phyloP scores from a whole-genome alignment of 768 basidiomycete genomes.

The Mycena vitilis region DNA sequence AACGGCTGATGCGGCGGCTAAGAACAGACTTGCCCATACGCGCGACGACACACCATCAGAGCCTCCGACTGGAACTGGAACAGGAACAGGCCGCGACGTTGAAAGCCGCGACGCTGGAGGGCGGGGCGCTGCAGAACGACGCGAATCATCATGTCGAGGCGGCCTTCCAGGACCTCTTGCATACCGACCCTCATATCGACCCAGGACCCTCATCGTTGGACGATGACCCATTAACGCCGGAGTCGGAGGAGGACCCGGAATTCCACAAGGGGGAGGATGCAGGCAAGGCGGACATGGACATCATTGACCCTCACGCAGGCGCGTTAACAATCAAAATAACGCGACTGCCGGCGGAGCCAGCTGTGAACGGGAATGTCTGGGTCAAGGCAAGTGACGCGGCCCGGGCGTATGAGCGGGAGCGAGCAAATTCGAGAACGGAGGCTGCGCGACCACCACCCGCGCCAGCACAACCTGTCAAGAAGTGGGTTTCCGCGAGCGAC shows the following conservation, averaged over 20 bases:
- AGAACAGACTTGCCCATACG: slow-evolving; percentile 18
- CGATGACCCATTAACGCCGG: slow-evolving; percentile 17
- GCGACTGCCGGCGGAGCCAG: slow-evolving; percentile 21
- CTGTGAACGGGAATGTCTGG: slow-evolving; percentile 27
- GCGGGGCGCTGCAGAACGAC: slow-evolving; percentile 9
- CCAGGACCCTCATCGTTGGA: slow-evolving; percentile 5
- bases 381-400: slow-evolving; percentile 32
- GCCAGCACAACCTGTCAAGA: slow-evolving; percentile 21
- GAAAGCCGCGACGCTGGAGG: slow-evolving; percentile 17
- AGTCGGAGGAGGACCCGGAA: slow-evolving; percentile 1
- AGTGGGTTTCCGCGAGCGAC: slow-evolving; percentile 36
- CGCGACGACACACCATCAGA: slow-evolving; percentile 15
- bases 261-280: slow-evolving; percentile 1
- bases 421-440: slow-evolving; percentile 22
- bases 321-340: slow-evolving; percentile 32
- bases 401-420: slow-evolving; percentile 24
- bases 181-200: slow-evolving; percentile 7
- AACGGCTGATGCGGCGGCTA: slow-evolving; percentile 22
- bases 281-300: not conserved
- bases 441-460: not conserved
- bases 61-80: slow-evolving; percentile 32
- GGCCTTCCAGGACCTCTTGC: slow-evolving; percentile 30
- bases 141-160: slow-evolving; percentile 20
- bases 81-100: slow-evolving; percentile 34
- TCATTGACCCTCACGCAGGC: slow-evolving; percentile 1